phyloP scores from a whole-genome alignment of 495 filamentous ascomycete genomes.

The Aspergillus funiculosus region DNA sequence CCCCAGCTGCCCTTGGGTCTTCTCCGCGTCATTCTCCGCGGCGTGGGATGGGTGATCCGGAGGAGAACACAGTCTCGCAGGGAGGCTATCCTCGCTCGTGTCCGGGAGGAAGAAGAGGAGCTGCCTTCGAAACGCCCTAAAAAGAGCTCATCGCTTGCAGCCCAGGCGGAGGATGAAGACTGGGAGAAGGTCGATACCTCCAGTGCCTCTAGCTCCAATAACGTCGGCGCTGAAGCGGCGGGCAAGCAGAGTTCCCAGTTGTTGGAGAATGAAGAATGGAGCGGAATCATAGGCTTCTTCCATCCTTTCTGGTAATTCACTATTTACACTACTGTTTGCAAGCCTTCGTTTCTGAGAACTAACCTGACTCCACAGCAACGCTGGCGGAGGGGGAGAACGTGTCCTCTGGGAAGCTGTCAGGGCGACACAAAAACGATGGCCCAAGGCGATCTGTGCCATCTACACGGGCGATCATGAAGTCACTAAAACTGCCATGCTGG shows the following conservation, averaged over 20 bases:
- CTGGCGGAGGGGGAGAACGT: constrained; percentile 90
- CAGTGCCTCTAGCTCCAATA: constrained; percentile 30
- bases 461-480: constrained; percentile 94
- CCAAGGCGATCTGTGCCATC: constrained; percentile 78
- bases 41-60: constrained; percentile 59
- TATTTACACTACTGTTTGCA: constrained; percentile 1
- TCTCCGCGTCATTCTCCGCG: constrained; percentile 36
- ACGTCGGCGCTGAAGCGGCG: constrained; percentile 32
- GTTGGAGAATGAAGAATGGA: constrained; percentile 56
- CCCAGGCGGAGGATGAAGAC: constrained; percentile 53
- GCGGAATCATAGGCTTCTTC: constrained; percentile 88
- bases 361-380: constrained; percentile 57
- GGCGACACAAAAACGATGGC: constrained; percentile 85
- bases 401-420: constrained; percentile 95
- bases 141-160: constrained; percentile 15
- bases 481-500: constrained; percentile 69
- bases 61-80: constrained; percentile 60
- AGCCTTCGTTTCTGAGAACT: not conserved
- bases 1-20: constrained; percentile 33
- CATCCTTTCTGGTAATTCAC: constrained; percentile 80
- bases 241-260: constrained; percentile 42
- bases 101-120: constrained; percentile 54
- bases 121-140: constrained; percentile 37
- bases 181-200: constrained; percentile 68
- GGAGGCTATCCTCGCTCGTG: constrained; percentile 55